Conservation (phyloP, 1,284 basidiomycete genomes). For the Microbotryomycetes sp. region DNA sequence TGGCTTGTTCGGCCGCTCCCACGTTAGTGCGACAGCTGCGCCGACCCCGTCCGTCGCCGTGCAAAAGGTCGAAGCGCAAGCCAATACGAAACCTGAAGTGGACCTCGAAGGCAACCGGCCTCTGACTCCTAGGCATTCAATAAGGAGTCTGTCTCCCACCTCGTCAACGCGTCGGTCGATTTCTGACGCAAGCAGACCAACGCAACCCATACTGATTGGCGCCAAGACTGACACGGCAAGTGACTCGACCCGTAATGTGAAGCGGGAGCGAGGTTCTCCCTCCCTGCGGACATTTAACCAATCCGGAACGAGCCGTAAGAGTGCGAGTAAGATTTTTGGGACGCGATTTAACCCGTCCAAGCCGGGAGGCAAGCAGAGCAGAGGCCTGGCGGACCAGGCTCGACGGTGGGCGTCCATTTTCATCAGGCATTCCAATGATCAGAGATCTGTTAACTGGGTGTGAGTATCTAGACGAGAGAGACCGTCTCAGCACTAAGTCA, state of each 20-base stretch:
- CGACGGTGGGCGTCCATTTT: constrained; percentile 35
- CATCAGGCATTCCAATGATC: constrained; percentile 27
- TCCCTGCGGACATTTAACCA: constrained; percentile 17
- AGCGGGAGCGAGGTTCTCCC: constrained; percentile 1
- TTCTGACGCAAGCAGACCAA: not conserved
- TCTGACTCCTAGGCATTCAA: not conserved
- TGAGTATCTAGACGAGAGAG: no score
- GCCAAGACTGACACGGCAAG: constrained; percentile 1
- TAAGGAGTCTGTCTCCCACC: not conserved
- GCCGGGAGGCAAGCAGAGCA: constrained; percentile 23
- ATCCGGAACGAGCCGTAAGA: constrained; percentile 3
- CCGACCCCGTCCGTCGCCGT: constrained; percentile 19
- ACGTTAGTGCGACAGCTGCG: not conserved
- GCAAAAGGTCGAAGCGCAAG: constrained; percentile 21
- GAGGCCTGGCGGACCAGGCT: constrained; percentile 30
- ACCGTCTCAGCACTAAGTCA: no score
- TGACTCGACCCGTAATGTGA: not conserved
- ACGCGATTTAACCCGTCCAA: constrained; percentile 28
- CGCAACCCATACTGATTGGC: constrained; percentile 26
- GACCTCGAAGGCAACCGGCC: constrained; percentile 1
- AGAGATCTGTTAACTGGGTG: constrained; percentile 70
- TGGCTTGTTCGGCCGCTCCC: constrained; percentile 11
- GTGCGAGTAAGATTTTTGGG: constrained; percentile 11
- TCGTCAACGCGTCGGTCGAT: not conserved
- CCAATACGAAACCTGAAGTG: constrained; percentile 11